Base-by-base conservation (phyloP, 495 filamentous ascomycete genomes). In the Pyrenopolyporus hunteri region DNA sequence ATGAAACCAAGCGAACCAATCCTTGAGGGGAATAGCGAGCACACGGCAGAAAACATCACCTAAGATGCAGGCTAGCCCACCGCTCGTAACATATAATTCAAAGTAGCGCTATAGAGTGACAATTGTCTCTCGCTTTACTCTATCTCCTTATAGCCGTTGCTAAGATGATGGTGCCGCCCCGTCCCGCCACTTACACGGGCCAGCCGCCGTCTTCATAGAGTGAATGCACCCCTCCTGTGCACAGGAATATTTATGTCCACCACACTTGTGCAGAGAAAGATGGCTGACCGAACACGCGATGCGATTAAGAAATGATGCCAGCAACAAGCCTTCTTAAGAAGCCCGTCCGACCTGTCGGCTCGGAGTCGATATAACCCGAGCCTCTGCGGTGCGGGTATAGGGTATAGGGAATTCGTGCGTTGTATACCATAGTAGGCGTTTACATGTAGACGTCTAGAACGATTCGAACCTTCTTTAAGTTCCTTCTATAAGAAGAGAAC, bases 1-100 rank as follows among this genome's bases (percentile, higher is more conserved):
- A 53, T 43, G 49, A 53, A 52, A 49, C 32, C 32, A 64, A 31
- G 42, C 61, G 28, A 55, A 19, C 48, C 61, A 59, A 59, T 59
- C 54, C 43, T 39, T 20, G 31, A 32, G 43, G n/a, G 35, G 48
- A 29, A 43, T n/a, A 42, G n/a, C 26, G 28, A 48, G 37, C 10
- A 39, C 35, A 53, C 39, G 5, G 29, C 50, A 43, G 58, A 36
- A 36, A 9, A 31, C 23, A 31, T 45, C 37, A 31, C 6, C 36
- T 28, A 50, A 37, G 44, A 48, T 37, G 52, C 52, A 45, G 51
- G 46, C 26, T 31, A 37, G 32, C 7, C 16, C 43, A 49, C 20
- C n/a, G 40, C 51, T 58, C 54, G 60, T 53, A 52, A 44, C 60
- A 64, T 64, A 7, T 14, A n/a, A n/a, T 4, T 16, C 14, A 14